phyloP scores from a whole-genome alignment of 1,284 basidiomycete species.

The Grifola frondosa region DNA sequence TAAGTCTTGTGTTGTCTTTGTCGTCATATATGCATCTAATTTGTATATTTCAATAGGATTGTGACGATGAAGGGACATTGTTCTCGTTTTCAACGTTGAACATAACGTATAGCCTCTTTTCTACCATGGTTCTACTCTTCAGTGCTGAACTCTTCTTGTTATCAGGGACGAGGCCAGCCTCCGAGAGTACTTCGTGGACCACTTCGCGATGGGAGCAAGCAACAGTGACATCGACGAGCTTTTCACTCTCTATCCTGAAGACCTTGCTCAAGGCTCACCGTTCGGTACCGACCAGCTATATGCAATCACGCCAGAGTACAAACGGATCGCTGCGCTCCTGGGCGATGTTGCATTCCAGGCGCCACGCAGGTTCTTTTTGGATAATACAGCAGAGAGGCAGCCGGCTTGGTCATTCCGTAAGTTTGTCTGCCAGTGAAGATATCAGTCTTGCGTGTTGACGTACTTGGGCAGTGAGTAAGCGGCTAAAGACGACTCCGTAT shows the following conservation, averaged over 20 bases:
- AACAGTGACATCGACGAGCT: constrained; percentile 29
- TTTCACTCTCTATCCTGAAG: constrained; percentile 26
- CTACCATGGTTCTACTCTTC: not conserved
- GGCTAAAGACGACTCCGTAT: constrained; percentile 40
- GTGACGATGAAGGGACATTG: constrained; percentile 36
- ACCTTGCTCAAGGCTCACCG: constrained; percentile 46
- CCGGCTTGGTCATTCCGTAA: constrained; percentile 33
- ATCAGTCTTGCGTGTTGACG: no score
- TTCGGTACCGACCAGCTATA: constrained; percentile 47
- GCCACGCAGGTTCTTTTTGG: constrained; percentile 49
- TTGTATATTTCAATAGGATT: constrained; percentile 17
- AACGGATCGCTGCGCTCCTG: constrained; percentile 49
- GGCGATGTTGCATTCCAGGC: constrained; percentile 57
- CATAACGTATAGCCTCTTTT: constrained; percentile 26
- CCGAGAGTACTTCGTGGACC: constrained; percentile 10
- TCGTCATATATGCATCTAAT: not conserved
- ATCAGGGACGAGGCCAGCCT: constrained; percentile 11
- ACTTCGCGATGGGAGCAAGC: constrained; percentile 36
- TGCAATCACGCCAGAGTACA: constrained; percentile 47
- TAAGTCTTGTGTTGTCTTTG: no score
- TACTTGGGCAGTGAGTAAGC: constrained; percentile 42
- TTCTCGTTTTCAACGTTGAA: constrained; percentile 27
- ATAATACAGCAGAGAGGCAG: constrained; percentile 23
- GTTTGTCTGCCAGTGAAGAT: no score
- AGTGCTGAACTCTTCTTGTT: not conserved